Percentiles rank a stretch among this genome's conserved stretches.
These are phyloP conservation scores for Leccinum pachyderme DNA, from an alignment of 1,284 basidiomycete genomes.

Conservation along the genomic window DNA sequence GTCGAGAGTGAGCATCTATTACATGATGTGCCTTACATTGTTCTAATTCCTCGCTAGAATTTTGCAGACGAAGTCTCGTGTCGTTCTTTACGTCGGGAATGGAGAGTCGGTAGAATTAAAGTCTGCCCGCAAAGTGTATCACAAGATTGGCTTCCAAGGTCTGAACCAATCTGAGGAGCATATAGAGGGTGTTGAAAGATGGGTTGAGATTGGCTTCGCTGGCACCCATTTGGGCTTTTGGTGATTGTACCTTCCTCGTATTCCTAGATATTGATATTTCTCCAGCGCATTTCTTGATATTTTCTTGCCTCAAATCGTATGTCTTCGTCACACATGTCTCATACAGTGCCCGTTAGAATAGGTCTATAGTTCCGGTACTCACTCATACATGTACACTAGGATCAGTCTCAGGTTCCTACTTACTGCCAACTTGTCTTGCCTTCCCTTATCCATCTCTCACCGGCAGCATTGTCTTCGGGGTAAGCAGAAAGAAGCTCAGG, in stretches of 20 bases:
- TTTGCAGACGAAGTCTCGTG: conserved; percentile 33
- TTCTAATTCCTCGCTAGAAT: conserved; percentile 23
- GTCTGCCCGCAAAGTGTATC: conserved; percentile 44
- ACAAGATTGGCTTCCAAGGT: conserved; percentile 49
- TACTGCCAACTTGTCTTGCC: conserved; percentile 12
- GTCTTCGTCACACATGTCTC: neutral
- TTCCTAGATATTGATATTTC: neutral
- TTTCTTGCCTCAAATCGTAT: neutral
- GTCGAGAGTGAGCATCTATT: conserved; percentile 34
- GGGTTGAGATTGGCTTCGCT: conserved; percentile 55
- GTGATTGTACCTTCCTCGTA: conserved; percentile 29
- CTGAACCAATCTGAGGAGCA: conserved; percentile 26
- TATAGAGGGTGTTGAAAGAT: conserved; percentile 38
- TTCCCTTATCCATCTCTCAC: conserved; percentile 26
- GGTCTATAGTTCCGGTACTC: neutral
- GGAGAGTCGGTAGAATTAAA: conserved; percentile 33
- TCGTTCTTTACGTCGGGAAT: conserved; percentile 51
- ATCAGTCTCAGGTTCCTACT: neutral
- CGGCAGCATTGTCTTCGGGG: conserved; percentile 30
- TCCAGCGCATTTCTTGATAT: neutral
- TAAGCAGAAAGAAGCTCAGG: conserved; percentile 32
- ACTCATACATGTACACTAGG: conserved; percentile 2
- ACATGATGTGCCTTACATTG: neutral
- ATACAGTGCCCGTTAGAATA: neutral
- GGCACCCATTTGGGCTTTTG: conserved; percentile 46